phyloP scores from a whole-genome alignment of 768 basidiomycete genomes.

The Clavulina sp. region DNA sequence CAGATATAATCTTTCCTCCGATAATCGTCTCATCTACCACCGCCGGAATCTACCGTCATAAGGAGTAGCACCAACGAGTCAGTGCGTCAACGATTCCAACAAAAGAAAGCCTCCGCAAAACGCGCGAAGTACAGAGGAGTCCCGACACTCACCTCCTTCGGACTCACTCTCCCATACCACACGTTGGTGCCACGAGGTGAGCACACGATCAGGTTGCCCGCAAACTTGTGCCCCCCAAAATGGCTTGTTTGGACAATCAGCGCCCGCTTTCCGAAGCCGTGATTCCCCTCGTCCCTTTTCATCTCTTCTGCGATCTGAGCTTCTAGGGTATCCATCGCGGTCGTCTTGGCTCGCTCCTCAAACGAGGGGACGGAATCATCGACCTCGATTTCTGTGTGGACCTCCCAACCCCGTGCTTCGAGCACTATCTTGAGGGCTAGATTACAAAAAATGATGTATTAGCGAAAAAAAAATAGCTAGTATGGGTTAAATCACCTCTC shows the following conservation, averaged over 20 bases:
- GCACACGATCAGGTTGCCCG: constrained; percentile 80
- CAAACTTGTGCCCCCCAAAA: constrained; percentile 84
- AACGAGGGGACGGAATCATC: constrained; percentile 35
- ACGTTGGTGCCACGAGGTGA: constrained; percentile 71
- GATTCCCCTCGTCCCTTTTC: constrained; percentile 34
- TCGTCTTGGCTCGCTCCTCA: constrained; percentile 42
- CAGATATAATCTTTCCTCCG: constrained; percentile 64
- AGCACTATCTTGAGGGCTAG: constrained; percentile 47
- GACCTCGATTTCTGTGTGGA: constrained; percentile 55
- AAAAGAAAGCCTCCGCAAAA: too few species aligned
- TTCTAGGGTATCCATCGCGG: too few species aligned
- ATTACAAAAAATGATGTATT: constrained; percentile 12
- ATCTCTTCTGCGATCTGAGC: constrained; percentile 32
- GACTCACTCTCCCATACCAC: constrained; percentile 89
- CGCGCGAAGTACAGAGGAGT: neutral
- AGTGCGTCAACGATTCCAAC: too few species aligned
- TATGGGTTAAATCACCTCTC: constrained; percentile 30
- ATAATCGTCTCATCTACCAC: constrained; percentile 80
- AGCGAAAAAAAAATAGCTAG: neutral
- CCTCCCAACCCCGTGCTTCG: constrained; percentile 53
- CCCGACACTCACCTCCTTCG: constrained; percentile 45
- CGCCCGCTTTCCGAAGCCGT: constrained; percentile 41
- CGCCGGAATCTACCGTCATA: constrained; percentile 28
- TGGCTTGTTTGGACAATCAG: constrained; percentile 81
- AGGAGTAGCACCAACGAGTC: too few species aligned